phyloP scores from a whole-genome alignment of 495 filamentous ascomycete species.

The Endocarpon pusillum region DNA sequence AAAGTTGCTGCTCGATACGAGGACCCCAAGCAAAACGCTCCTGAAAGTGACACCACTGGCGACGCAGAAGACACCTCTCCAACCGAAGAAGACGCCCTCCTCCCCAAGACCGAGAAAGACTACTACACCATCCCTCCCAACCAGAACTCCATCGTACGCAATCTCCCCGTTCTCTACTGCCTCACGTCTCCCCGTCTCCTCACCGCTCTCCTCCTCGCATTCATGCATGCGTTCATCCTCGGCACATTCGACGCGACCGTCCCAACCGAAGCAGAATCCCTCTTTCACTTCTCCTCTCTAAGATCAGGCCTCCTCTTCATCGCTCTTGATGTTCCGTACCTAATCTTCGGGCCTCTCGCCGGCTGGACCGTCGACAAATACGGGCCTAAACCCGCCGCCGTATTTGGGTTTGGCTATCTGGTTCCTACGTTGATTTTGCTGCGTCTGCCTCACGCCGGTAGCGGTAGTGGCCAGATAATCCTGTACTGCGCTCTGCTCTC shows the following conservation, averaged over 20 bases:
- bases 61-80: too few species aligned
- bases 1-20: conserved; percentile 13
- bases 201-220: conserved; percentile 25
- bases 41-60: background rate
- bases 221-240: conserved; percentile 33
- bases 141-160: conserved; percentile 16
- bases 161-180: conserved; percentile 29
- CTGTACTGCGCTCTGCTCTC: conserved; percentile 29
- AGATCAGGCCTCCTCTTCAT: conserved; percentile 36
- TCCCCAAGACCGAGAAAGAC: conserved; percentile 16
- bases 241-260: conserved; percentile 38
- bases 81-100: conserved; percentile 19
- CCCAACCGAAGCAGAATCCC: conserved; percentile 30
- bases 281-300: conserved; percentile 36
- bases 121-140: conserved; percentile 21
- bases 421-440: conserved; percentile 31
- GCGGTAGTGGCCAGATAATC: conserved; percentile 18
- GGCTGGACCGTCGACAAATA: conserved; percentile 35
- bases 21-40: background rate
- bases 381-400: conserved; percentile 28
- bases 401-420: conserved; percentile 29
- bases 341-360: conserved; percentile 31
- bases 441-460: conserved; percentile 23
- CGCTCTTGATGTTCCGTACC: conserved; percentile 27
- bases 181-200: conserved; percentile 27